Percentiles rank a stretch among this genome's conserved stretches.
These are phyloP conservation scores for Lasiodiplodia hormozganensis DNA, from an alignment of 2,329 filamentous ascomycete genomes.

Conservation along the genomic window DNA sequence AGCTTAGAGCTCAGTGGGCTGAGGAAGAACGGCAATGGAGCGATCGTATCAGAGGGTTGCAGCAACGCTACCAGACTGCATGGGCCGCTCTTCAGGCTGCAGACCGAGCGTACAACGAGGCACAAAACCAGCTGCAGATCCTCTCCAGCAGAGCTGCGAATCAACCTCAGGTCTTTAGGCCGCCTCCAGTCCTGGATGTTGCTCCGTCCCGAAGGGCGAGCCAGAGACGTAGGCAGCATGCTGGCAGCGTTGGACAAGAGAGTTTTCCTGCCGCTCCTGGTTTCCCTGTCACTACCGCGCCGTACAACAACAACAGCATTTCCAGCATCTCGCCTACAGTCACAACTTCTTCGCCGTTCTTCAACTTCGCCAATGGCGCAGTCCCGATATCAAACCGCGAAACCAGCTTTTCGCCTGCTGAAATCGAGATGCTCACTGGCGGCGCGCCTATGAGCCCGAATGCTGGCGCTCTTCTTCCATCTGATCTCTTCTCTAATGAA, in stretches of 20 bases:
- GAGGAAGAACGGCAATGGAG: slow-evolving; percentile 65
- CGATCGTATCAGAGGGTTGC: slow-evolving; percentile 60
- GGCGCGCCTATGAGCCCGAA: slow-evolving; percentile 79
- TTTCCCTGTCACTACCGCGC: slow-evolving; percentile 38
- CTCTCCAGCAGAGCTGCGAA: slow-evolving; percentile 47
- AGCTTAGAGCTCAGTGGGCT: slow-evolving; percentile 47
- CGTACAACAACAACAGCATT: slow-evolving; percentile 54
- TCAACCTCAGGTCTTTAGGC: slow-evolving; percentile 42
- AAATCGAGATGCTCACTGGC: slow-evolving; percentile 65
- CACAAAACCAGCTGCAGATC: slow-evolving; percentile 50
- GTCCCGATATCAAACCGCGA: slow-evolving; percentile 44
- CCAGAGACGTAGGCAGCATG: slow-evolving; percentile 44
- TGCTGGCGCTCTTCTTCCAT: slow-evolving; percentile 75
- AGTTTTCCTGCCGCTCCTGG: slow-evolving; percentile 49
- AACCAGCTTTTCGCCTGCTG: slow-evolving; percentile 59
- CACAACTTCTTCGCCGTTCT: slow-evolving; percentile 56
- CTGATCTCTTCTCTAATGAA: slow-evolving; percentile 69
- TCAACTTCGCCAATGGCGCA: slow-evolving; percentile 67
- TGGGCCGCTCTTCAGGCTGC: slow-evolving; percentile 45
- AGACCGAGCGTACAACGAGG: slow-evolving; percentile 48
- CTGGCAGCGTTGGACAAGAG: slow-evolving; percentile 34
- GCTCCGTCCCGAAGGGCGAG: slow-evolving; percentile 49
- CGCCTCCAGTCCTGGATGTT: slow-evolving; percentile 38
- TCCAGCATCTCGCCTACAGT: slow-evolving; percentile 61
- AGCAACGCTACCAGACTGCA: slow-evolving; percentile 53